Base-by-base conservation (phyloP, 352 stramenopile species). In the Plasmopara halstedii region DNA sequence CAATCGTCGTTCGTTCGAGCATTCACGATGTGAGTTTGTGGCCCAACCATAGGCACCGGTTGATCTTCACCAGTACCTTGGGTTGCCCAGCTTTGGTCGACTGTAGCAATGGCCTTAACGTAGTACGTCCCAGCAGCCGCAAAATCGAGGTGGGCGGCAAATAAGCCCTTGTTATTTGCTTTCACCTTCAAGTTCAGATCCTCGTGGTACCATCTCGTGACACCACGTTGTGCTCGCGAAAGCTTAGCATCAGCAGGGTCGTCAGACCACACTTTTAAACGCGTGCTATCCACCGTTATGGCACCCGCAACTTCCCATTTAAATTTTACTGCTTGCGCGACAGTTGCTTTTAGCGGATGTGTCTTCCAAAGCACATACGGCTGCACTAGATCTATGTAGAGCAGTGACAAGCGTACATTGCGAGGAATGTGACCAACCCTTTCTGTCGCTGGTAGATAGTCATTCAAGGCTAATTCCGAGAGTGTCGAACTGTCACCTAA, bases 341-440 rank as follows among this genome's bases (percentile, higher is more conserved):
- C 41, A 0, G 39, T 54, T 2, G 42, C 42, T 1, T 43, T 66
- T 13, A 20, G 25, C 4, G 67, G 70, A 7, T 42, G 47, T 1
- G 11, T 55, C 38, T 63, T 77, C 80, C 77, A 92, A 9, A 76
- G 76, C 21, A 98, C 53, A 57, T 98, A 95, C 18, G 95, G 95
- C 62, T 98, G 79, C 4, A 96, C 91, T 53, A 98, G 73, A 53
- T 99, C 96, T 29, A 97, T 88, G 39, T 95, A 83, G 49, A 97
- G 74, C 29, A 99, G 75, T 11, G 83, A 84, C n/a, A 99, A 50
- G 6, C 95, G 76, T 29, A 99, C 83, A 64, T 98, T 98, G 17
- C 92, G 75, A 3, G 94, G 83, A 19, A 98, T 78, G 65, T 99
- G 94, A 6, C 94, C 95, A 31, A 97, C 89, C 8, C 48, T 33